Conservation (phyloP, 2,329 filamentous ascomycete genomes). For the Phaeoacremonium minimum region DNA sequence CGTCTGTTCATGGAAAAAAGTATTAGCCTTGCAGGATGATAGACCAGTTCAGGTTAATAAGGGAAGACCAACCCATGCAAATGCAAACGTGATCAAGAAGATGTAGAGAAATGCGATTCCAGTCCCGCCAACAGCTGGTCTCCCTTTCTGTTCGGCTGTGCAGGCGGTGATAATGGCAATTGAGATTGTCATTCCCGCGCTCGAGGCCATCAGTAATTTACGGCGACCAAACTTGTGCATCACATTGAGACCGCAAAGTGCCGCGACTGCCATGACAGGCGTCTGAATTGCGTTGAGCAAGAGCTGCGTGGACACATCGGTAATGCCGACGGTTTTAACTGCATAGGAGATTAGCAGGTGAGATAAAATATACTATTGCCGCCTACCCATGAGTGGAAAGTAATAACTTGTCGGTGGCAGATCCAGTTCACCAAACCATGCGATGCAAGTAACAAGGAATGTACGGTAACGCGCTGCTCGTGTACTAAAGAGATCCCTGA, state of each 20-base stretch:
- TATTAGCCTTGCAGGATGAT: no score
- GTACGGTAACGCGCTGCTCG: constrained; percentile 44
- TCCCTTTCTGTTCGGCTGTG: constrained; percentile 23
- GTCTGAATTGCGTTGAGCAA: constrained; percentile 43
- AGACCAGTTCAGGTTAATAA: no score
- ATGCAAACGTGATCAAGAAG: constrained; percentile 44
- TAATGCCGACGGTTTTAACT: constrained; percentile 33
- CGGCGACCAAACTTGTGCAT: constrained; percentile 43
- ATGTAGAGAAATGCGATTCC: constrained; percentile 43
- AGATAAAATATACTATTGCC: no score
- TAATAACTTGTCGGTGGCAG: constrained; percentile 47
- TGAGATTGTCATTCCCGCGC: constrained; percentile 32
- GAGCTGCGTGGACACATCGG: constrained; percentile 29
- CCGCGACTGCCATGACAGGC: constrained; percentile 38
- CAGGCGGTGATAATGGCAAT: constrained; percentile 42
- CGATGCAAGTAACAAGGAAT: constrained; percentile 44
- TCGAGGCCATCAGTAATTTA: constrained; percentile 38
- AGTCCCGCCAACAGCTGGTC: constrained; percentile 27
- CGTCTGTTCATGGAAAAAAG: no score
- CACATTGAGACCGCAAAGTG: constrained; percentile 33
- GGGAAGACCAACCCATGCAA: no score
- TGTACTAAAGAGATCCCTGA: constrained; percentile 36
- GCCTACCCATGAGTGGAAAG: constrained; percentile 44
- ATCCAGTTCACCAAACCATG: constrained; percentile 45
- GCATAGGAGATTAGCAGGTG: no score